A percentile compares a stretch with the other conserved stretches of the same genome.
Evolutionary conservation across 306 rosid species (phyloP).

Genomic region (Begonia fuchsioides): DNA sequence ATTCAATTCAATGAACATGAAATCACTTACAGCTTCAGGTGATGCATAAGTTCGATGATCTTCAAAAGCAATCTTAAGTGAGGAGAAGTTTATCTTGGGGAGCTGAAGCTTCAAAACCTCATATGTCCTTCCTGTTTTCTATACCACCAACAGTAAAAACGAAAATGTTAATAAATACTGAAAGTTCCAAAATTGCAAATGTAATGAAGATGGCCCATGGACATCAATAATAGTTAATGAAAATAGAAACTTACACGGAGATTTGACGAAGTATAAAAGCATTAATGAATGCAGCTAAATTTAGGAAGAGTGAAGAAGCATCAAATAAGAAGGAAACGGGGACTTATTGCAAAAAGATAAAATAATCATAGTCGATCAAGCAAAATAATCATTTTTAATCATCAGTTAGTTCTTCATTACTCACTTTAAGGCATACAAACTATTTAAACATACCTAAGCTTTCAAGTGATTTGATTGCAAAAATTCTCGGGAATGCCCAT

Average conservation of each 20-base stretch:
- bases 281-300: background rate
- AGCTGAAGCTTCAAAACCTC: slow-evolving; percentile 75
- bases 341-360: background rate
- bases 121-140: slow-evolving; percentile 69
- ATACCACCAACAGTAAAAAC: slow-evolving; percentile 10
- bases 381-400: background rate
- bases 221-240: too few species aligned
- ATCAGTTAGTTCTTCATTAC: background rate
- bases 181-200: too few species aligned
- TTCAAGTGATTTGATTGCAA: background rate
- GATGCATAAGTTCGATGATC: slow-evolving; percentile 93
- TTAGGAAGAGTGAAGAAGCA: background rate
- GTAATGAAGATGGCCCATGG: too few species aligned
- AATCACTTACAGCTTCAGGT: slow-evolving; percentile 63
- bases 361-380: background rate
- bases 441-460: too few species aligned
- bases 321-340: background rate
- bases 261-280: too few species aligned
- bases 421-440: too few species aligned
- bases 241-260: too few species aligned
- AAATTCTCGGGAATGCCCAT: background rate
- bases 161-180: background rate
- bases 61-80: slow-evolving; percentile 69
- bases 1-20: background rate
- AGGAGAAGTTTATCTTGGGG: slow-evolving; percentile 71